Percentiles rank a stretch among this genome's conserved stretches.
These are phyloP conservation scores for Yarrowia sp. DNA, from an alignment of 805 yeast genomes.

Conservation along the genomic window DNA sequence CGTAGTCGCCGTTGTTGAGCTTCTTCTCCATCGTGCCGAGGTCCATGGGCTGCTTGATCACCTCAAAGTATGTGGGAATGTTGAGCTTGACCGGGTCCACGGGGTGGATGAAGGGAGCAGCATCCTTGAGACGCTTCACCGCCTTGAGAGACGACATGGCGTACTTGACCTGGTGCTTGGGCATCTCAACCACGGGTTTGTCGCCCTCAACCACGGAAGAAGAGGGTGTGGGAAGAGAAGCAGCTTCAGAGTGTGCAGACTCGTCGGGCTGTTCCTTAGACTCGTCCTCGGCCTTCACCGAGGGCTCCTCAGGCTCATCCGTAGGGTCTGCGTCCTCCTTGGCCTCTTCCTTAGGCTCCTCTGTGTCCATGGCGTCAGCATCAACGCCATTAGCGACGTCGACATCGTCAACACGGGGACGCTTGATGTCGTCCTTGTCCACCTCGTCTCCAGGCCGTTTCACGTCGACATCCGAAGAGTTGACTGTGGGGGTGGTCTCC, in stretches of 20 bases:
- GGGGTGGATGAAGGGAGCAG: constrained; percentile 83
- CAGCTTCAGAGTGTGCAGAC: constrained; percentile 13
- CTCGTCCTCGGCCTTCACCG: constrained; percentile 30
- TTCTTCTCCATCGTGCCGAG: constrained; percentile 85
- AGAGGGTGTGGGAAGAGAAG: constrained; percentile 13
- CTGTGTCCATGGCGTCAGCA: constrained; percentile 7
- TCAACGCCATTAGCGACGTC: background rate
- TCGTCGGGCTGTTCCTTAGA: constrained; percentile 1
- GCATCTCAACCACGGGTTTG: constrained; percentile 32
- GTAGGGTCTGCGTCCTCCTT: constrained; percentile 4
- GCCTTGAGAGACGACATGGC: constrained; percentile 78
- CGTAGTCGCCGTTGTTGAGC: constrained; percentile 66
- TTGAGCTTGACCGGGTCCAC: constrained; percentile 86
- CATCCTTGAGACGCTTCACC: constrained; percentile 86
- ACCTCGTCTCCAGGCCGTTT: constrained; percentile 27
- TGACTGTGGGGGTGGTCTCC: constrained; percentile 23
- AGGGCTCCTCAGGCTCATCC: background rate
- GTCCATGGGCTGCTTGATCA: constrained; percentile 88
- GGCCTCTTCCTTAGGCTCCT: constrained; percentile 8
- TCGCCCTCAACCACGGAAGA: constrained; percentile 7
- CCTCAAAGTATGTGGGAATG: constrained; percentile 86
- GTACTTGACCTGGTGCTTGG: constrained; percentile 75
- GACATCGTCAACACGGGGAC: constrained; percentile 19
- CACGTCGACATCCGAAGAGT: constrained; percentile 18
- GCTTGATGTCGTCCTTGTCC: constrained; percentile 24